A percentile compares a stretch with the other conserved stretches of the same genome.
phyloP scores from a whole-genome alignment of 768 basidiomycete species.

The Psilocybe subaeruginosa region DNA sequence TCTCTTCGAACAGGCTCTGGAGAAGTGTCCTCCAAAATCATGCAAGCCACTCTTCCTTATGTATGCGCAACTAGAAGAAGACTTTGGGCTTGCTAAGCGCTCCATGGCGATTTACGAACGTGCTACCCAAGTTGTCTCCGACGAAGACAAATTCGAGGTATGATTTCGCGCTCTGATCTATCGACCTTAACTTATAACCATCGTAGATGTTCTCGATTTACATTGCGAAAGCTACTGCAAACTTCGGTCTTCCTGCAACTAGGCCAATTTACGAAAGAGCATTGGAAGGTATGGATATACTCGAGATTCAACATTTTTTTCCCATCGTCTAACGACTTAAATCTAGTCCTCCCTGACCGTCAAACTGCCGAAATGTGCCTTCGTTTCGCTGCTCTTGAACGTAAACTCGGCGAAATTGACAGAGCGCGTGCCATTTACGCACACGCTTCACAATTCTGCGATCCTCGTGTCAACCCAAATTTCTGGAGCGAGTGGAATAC shows the following conservation, averaged over 20 bases:
- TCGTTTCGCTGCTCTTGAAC: conserved; percentile 92
- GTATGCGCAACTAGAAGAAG: conserved; percentile 96
- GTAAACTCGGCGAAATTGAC: conserved; percentile 99
- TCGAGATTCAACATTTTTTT: background rate
- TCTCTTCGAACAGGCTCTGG: conserved; percentile 95
- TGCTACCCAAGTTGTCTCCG: conserved; percentile 82
- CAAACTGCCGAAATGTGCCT: conserved; percentile 98
- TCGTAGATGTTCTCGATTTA: conserved; percentile 93
- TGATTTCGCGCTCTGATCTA: conserved; percentile 19
- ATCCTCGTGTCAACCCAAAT: conserved; percentile 86
- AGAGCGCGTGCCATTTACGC: conserved; percentile 95
- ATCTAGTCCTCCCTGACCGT: conserved; percentile 76
- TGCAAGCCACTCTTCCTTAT: conserved; percentile 95
- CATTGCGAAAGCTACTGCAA: conserved; percentile 94
- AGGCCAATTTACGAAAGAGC: conserved; percentile 96
- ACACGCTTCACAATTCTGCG: conserved; percentile 98
- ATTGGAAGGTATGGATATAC: conserved; percentile 58
- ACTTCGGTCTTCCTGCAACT: conserved; percentile 95
- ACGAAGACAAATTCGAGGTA: conserved; percentile 95
- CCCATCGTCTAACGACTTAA: background rate
- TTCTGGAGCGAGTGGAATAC: conserved; percentile 98
- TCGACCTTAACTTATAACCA: background rate
- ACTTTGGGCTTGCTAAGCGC: conserved; percentile 91
- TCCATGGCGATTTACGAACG: conserved; percentile 97
- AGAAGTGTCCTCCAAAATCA: conserved; percentile 93